phyloP scores from a whole-genome alignment of 345 rosid genomes.

The Orychophragmus violaceus region DNA sequence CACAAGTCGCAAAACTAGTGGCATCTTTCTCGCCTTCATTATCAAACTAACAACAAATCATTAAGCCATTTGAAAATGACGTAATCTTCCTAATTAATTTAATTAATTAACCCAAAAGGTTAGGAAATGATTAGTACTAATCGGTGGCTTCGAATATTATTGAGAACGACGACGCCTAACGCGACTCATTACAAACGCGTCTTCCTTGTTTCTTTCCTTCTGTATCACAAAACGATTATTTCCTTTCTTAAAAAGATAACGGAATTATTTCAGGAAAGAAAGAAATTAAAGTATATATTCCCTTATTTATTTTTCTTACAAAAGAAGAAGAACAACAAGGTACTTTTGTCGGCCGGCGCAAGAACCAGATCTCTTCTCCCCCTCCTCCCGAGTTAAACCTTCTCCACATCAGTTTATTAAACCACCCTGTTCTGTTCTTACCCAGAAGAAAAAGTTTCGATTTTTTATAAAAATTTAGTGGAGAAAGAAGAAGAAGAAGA shows the following conservation, averaged over 20 bases:
- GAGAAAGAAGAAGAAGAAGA: constrained; percentile 13
- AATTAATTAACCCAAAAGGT: not conserved
- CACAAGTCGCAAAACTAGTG: constrained; percentile 26
- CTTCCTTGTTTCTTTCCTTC: constrained; percentile 6
- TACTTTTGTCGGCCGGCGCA: constrained; percentile 28
- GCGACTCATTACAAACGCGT: constrained; percentile 16
- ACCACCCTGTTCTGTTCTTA: not conserved
- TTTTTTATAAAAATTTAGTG: not conserved
- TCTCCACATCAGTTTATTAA: constrained; percentile 12
- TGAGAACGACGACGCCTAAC: not conserved
- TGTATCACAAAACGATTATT: constrained; percentile 3
- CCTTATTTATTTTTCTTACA: constrained; percentile 1
- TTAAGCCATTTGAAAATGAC: constrained; percentile 8
- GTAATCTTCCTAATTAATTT: not conserved
- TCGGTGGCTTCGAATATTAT: constrained; percentile 12
- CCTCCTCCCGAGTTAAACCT: not conserved
- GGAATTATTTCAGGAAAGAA: not conserved
- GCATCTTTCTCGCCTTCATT: constrained; percentile 11
- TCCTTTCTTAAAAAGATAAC: not conserved
- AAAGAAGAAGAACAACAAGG: not conserved
- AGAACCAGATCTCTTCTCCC: constrained; percentile 25
- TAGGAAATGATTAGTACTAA: constrained; percentile 19
- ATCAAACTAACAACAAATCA: not conserved
- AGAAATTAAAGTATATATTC: not conserved
- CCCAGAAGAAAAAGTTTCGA: not conserved